Conservation (phyloP, 352 stramenopile genomes). For the Phytophthora parvispora region DNA sequence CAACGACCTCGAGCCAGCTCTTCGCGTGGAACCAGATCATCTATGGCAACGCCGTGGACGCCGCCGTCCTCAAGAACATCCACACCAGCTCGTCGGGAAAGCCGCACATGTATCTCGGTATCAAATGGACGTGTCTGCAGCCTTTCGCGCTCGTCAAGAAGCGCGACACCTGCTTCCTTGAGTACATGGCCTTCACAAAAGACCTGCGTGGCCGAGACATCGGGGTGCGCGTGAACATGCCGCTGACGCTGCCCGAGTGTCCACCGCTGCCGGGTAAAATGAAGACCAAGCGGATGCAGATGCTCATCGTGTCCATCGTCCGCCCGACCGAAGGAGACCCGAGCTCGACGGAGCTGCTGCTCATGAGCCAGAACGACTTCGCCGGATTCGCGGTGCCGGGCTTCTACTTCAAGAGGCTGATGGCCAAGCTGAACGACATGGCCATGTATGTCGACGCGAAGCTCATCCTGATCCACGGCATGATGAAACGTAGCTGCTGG, state of each 20-base stretch:
- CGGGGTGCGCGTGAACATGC: constrained; percentile 66
- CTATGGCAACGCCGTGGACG: constrained; percentile 66
- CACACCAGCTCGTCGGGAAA: constrained; percentile 54
- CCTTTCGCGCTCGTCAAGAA: constrained; percentile 68
- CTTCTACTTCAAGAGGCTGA: constrained; percentile 54
- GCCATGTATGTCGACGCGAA: constrained; percentile 60
- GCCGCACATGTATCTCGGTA: constrained; percentile 70
- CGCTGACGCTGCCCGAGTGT: constrained; percentile 65
- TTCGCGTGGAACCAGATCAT: constrained; percentile 78
- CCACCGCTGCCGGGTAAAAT: constrained; percentile 51
- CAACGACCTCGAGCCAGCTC: constrained; percentile 59
- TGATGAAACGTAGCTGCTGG: constrained; percentile 58
- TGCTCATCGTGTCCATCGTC: constrained; percentile 62
- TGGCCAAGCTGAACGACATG: constrained; percentile 61
- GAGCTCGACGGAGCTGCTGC: constrained; percentile 56
- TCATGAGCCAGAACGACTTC: constrained; percentile 65
- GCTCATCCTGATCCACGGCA: constrained; percentile 55
- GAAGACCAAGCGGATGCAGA: constrained; percentile 63
- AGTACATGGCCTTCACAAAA: constrained; percentile 78
- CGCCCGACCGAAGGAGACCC: constrained; percentile 30
- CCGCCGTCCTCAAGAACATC: constrained; percentile 72
- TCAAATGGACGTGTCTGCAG: constrained; percentile 81
- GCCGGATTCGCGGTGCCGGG: constrained; percentile 37
- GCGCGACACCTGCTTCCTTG: constrained; percentile 74
- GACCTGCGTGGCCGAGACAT: constrained; percentile 66